These are phyloP conservation scores for Nigrograna mackinnonii DNA, from an alignment of 2,329 filamentous ascomycete species.

Conservation along the genomic window DNA sequence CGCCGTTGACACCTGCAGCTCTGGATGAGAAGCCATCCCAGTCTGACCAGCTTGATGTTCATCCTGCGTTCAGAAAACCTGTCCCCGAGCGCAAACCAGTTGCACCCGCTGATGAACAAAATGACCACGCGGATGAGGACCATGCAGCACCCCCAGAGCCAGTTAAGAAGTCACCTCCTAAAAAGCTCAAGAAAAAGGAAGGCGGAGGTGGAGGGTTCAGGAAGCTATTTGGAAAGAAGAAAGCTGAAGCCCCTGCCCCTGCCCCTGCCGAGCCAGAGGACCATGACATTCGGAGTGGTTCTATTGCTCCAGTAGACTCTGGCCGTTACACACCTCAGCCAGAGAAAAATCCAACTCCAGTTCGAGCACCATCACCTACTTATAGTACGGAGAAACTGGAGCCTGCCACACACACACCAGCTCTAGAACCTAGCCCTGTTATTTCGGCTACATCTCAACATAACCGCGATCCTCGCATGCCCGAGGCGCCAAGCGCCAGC, in stretches of 20 bases:
- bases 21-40: conserved; percentile 31
- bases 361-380: conserved; percentile 28
- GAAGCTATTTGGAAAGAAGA: conserved; percentile 45
- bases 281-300: too few relatives aligned
- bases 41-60: conserved; percentile 32
- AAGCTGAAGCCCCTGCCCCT: conserved; percentile 25
- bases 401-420: conserved; percentile 23
- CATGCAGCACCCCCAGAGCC: conserved; percentile 10
- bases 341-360: conserved; percentile 8
- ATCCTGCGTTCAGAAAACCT: conserved; percentile 46
- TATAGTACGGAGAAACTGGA: conserved; percentile 22
- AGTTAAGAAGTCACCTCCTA: conserved; percentile 32
- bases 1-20: conserved; percentile 10
- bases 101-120: conserved; percentile 7
- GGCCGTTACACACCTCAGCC: conserved; percentile 4
- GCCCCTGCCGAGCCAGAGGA: conserved; percentile 1
- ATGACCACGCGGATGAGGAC: conserved; percentile 22
- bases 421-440: conserved; percentile 27
- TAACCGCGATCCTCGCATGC: conserved; percentile 48
- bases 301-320: background rate
- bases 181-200: conserved; percentile 42
- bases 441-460: conserved; percentile 21
- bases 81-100: conserved; percentile 32
- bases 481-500: conserved; percentile 62
- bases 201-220: conserved; percentile 40